Evolutionary conservation across 768 basidiomycete genomes (phyloP), one percentile per base, ranked within the genome.

Genomic region (Lentinus brumalis): DNA sequence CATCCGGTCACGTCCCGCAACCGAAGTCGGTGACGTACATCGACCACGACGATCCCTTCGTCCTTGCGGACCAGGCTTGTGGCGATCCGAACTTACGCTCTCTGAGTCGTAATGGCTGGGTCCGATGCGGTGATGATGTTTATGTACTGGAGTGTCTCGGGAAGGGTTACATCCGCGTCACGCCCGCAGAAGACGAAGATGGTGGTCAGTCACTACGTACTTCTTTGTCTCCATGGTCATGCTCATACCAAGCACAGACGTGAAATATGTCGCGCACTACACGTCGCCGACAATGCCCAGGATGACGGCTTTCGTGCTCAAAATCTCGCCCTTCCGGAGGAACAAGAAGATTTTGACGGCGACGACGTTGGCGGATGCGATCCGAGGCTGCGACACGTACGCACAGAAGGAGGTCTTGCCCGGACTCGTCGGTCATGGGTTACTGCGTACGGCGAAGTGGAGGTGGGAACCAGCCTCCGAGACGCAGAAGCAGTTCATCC

Each of bases 71-170:
- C 32, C 66, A 79, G 39, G 78, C 76, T 21, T 82, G 81, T 3
- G 84, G 83, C 12, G 77, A 70, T 14, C 82, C 87, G 12, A 83
- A 87, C 65, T 76, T 91, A 16, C 63, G 73, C 18, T 72, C 71
- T 26, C 59, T 89, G 42, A 93, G 86, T 63, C 73, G 67, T 18
- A 79, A 83, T 64, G 84, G 89, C 5, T 94, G 94, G 94, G 88
- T 96, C 8, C 84, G 85, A 3, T 92, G 91, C 66, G 91, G 93
- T 7, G 77, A 79, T 4, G 81, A 86, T 39, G 72, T 84, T 15
- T 91, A 88, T 71, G 82, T 96, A 8, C 77, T 96, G 2, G 89
- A 92, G 68, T 86, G 87, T 62, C 72, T 91, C n/a, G 84, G 83
- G 12, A 82, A 81, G 62, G 92, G 92, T 2, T 79, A 82, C 66